Conservation (phyloP, 257 asterid genomes). For the Rubia yunnanensis region DNA sequence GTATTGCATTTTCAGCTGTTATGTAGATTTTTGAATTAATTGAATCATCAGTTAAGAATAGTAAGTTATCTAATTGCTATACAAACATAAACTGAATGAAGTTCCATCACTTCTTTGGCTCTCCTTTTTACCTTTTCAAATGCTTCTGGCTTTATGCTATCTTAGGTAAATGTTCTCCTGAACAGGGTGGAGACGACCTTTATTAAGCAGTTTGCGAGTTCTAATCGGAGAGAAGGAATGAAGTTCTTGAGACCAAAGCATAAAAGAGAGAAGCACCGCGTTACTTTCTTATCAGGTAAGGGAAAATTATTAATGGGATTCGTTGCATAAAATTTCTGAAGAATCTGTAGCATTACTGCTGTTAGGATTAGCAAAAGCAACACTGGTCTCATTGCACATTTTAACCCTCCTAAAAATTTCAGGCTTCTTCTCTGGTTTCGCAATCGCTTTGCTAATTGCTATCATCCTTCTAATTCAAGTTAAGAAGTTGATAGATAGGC, state of each 20-base stretch:
- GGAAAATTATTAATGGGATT: background rate
- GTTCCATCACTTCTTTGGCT: background rate
- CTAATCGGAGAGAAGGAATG: slow-evolving; percentile 68
- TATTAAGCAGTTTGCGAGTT: slow-evolving; percentile 45
- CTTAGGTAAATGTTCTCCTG: slow-evolving; percentile 56
- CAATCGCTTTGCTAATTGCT: slow-evolving; percentile 57
- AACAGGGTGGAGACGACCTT: slow-evolving; percentile 55
- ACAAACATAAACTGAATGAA: background rate
- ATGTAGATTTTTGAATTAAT: background rate
- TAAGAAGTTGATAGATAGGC: slow-evolving; percentile 35
- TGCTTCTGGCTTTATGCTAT: slow-evolving; percentile 7
- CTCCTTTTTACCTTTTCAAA: background rate
- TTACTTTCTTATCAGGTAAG: slow-evolving; percentile 62
- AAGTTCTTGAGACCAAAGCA: slow-evolving; percentile 65
- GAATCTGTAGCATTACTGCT: background rate
- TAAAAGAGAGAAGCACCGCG: slow-evolving; percentile 48
- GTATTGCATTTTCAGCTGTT: background rate
- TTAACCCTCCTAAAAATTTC: slow-evolving; percentile 16
- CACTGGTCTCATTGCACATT: background rate
- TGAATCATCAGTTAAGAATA: background rate
- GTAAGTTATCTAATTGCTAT: background rate
- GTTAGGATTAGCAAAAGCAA: background rate
- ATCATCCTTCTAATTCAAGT: slow-evolving; percentile 44
- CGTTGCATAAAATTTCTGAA: background rate
- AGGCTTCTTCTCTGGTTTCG: slow-evolving; percentile 83